These are phyloP conservation scores for Eucalyptus caleyi DNA, from an alignment of 345 rosid genomes.

Conservation along the genomic window DNA sequence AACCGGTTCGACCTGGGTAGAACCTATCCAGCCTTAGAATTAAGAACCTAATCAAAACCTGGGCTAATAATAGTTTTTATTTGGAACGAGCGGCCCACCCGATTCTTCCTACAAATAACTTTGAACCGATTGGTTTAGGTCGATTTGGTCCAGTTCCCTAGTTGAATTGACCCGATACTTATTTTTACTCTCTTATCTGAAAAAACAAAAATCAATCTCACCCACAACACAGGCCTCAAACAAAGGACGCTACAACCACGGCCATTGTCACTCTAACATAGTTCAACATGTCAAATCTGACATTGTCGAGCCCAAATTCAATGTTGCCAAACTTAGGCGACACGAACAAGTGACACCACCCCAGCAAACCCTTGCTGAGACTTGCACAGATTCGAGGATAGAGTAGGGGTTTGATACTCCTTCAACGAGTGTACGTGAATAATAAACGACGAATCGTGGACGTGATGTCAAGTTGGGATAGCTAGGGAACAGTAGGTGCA, in stretches of 20 bases:
- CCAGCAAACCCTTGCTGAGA: neutral
- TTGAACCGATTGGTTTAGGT: neutral
- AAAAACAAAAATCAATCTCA: too few species aligned
- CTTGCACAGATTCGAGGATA: neutral
- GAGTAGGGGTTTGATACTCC: neutral
- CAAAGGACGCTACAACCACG: too few species aligned
- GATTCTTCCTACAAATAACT: neutral
- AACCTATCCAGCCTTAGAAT: neutral
- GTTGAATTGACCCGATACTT: too few species aligned
- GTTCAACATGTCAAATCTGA: neutral
- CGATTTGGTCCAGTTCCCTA: too few species aligned
- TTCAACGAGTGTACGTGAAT: neutral
- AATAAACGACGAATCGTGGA: neutral
- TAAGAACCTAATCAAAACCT: neutral
- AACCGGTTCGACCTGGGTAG: neutral
- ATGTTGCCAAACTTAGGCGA: neutral
- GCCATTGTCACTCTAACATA: neutral
- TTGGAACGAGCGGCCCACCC: neutral
- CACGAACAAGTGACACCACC: neutral
- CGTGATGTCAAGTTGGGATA: neutral
- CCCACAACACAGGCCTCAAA: too few species aligned
- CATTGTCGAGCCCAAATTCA: neutral
- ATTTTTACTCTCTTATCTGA: too few species aligned
- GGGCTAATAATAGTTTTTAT: neutral
- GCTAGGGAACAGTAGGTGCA: neutral